Base-by-base conservation (phyloP, 768 basidiomycete genomes). In the Tulasnella sp. region DNA sequence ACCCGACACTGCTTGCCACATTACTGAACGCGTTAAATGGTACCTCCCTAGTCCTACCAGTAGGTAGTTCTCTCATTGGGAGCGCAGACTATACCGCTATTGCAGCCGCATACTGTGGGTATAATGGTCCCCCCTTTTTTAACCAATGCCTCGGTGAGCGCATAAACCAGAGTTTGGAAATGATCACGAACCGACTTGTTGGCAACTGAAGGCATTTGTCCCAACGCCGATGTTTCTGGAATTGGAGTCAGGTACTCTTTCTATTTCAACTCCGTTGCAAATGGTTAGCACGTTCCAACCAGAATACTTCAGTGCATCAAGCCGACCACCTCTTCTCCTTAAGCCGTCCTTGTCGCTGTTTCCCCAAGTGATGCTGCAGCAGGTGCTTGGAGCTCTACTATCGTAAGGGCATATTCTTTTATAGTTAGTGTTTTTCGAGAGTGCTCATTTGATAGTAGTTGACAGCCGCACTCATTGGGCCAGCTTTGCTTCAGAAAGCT, bases 191-290 rank as follows among this genome's bases (percentile, higher is more conserved):
- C 34, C 15, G 34, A 15, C 5, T 38, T 7, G 5, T 15, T 38
- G 34, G 34, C 5, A n/a, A n/a, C n/a, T 23, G 32, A 13, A 8
- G 59, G 59, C 13, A n/a, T 60, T 5, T 61, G 59, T 27, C 59
- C 59, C 19, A 61, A 54, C 24, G 30, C 59, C 24, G 59, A 61
- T 54, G 19, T 61, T 13, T 17, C 59, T 11, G 59, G 59, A n/a
- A 44, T 61, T 11, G 59, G 58, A 11, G 61, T 62, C 17, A 7
- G 61, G 21, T 24, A 23, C 3, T 58, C 61, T 1, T 62, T 62
- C 43, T 62, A 62, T 47, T 45, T 48, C 11, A 58, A 62, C 47
- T 56, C 61, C 13, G 27, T 62, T n/a, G 41, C 51, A 21, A 62
- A 62, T 41, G 53, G 53, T 56, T 11, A 19, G 53, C 34, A 21